Base-by-base conservation (phyloP, 106 monocot genomes). In the Amphibolis antarctica region DNA sequence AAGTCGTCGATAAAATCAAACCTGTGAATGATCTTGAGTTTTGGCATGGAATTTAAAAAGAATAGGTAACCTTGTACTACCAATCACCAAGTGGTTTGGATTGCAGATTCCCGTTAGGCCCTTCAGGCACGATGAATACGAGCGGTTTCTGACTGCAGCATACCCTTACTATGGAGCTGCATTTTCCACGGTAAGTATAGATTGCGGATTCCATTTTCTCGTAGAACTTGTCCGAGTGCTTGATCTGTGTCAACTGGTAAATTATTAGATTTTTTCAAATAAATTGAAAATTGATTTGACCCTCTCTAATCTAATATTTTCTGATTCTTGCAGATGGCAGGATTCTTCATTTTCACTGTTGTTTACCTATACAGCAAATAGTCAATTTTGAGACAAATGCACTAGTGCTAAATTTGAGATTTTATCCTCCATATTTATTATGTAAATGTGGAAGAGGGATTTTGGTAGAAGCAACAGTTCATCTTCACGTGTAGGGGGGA, bases 111-210 rank as follows among this genome's bases (percentile, higher is more conserved):
- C 98, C 17, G 91, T 88, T 50, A 28, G 87, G 18, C 98, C 90
- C 44, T 91, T 74, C 69, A 80, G 71, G 68, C 90, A 91, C 66
- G 88, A 98, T 76, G 90, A 98, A 55, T 91, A 98, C 43, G 98
- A 98, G 73, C 87, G 87, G 66, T 98, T 90, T 74, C 87, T 98
- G 60, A 78, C 77, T 21, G 74, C 98, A 17, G 98, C 98, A 21
- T 98, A 80, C 74, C 90, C 98, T 28, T 98, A 98, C 65, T 90
- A 90, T 67, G 82, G 86, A 26, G 89, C 87, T 25, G 80, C 98
- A 49, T 98, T 98, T 81, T 98, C 90, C 46, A 87, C 75, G 14
- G 98, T 98, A 80, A 87, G 90, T 76, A 10, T 55, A 18, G 10
- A 52, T 10, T 24, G 12, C 22, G 24, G 10, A 3, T 10, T 0